phyloP scores from a whole-genome alignment of 768 basidiomycete genomes.

The Panaeolus papilionaceus region DNA sequence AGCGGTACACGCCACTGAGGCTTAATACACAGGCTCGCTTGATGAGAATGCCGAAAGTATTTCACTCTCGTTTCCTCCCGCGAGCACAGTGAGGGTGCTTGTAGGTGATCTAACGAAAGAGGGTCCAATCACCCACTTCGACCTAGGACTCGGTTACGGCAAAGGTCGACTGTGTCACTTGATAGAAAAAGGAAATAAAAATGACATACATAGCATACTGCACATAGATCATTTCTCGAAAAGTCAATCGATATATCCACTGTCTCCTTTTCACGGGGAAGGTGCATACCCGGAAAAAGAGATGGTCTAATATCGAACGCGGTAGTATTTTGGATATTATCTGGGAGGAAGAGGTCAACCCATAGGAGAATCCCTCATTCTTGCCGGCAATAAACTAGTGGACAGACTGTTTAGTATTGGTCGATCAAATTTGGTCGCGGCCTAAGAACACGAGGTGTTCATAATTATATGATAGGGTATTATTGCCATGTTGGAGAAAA shows the following conservation, averaged over 20 bases:
- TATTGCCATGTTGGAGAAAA: slow-evolving; percentile 1
- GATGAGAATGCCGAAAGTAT: background rate
- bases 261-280: background rate
- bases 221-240: background rate
- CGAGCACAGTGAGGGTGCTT: slow-evolving; percentile 1
- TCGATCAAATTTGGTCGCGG: background rate
- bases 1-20: slow-evolving; percentile 5
- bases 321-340: background rate
- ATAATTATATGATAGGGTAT: slow-evolving; percentile 2
- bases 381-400: background rate
- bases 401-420: background rate
- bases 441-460: slow-evolving; percentile 1
- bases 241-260: slow-evolving; percentile 4
- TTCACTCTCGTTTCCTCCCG: background rate
- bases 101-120: slow-evolving; percentile 11
- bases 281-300: background rate
- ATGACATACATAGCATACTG: slow-evolving; percentile 1
- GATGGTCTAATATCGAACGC: background rate
- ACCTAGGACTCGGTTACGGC: slow-evolving; percentile 4
- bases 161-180: background rate
- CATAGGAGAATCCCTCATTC: background rate
- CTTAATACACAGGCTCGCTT: background rate
- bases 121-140: slow-evolving; percentile 6
- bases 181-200: slow-evolving; percentile 13
- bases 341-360: background rate